Evolutionary conservation across 768 basidiomycete species (phyloP).

Genomic region (Tricholoma flavovirens): DNA sequence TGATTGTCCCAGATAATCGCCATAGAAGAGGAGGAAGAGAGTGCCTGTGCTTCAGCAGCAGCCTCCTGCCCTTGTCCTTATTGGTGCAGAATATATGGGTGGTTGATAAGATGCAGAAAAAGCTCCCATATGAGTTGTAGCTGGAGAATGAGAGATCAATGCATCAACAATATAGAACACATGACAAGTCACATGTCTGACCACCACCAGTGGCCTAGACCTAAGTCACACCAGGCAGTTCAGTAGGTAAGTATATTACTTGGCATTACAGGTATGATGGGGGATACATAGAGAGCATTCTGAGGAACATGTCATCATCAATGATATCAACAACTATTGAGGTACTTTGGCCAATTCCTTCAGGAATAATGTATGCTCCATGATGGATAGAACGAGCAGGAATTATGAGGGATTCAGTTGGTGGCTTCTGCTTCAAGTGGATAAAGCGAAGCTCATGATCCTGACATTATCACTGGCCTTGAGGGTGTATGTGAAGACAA

Average conservation of each 20-base stretch:
- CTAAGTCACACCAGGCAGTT: not conserved
- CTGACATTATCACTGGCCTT: not conserved
- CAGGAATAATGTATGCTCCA: conserved; percentile 22
- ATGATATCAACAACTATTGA: conserved; percentile 22
- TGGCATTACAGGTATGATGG: not conserved
- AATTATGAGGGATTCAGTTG: conserved; percentile 16
- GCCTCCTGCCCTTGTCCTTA: conserved; percentile 81
- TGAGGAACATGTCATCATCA: conserved; percentile 26
- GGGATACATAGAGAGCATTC: conserved; percentile 7
- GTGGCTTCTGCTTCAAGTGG: conserved; percentile 8
- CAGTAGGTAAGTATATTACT: conserved; percentile 10
- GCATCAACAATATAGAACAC: too few relatives aligned
- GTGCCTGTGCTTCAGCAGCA: conserved; percentile 77
- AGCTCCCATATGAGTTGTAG: conserved; percentile 61
- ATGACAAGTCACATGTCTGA: too few relatives aligned
- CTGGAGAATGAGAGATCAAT: conserved; percentile 39
- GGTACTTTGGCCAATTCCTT: conserved; percentile 12
- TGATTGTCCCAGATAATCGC: conserved; percentile 24
- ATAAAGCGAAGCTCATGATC: too few relatives aligned
- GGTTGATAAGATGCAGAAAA: conserved; percentile 80
- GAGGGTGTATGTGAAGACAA: not conserved
- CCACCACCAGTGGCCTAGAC: too few relatives aligned
- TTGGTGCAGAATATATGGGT: conserved; percentile 68
- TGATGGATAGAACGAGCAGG: conserved; percentile 23
- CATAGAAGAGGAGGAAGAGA: conserved; percentile 64